Evolutionary conservation across 2,329 filamentous ascomycete species (phyloP).

Genomic region (Talaromyces sp.): DNA sequence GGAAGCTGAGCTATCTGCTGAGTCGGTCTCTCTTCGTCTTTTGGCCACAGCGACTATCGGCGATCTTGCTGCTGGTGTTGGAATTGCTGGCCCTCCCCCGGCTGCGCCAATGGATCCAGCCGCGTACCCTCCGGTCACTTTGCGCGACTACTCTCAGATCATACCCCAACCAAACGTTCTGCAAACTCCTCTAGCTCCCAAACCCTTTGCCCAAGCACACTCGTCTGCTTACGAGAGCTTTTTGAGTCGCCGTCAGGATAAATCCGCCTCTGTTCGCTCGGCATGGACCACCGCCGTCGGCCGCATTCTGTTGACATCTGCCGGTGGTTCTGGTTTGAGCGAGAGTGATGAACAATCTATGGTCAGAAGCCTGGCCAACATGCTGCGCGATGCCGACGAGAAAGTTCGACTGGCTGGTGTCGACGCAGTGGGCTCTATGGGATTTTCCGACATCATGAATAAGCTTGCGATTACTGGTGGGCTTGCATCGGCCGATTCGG

Average conservation of each 20-base stretch:
- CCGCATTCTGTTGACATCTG: conserved; percentile 83
- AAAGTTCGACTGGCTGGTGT: conserved; percentile 87
- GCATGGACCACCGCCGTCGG: conserved; percentile 82
- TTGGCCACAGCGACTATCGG: conserved; percentile 91
- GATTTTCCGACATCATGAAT: conserved; percentile 71
- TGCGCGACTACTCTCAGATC: conserved; percentile 43
- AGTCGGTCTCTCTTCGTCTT: conserved; percentile 78
- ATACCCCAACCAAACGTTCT: conserved; percentile 58
- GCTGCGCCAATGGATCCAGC: conserved; percentile 69
- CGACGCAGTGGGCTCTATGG: conserved; percentile 73
- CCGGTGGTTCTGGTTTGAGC: conserved; percentile 81
- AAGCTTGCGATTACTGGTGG: conserved; percentile 75
- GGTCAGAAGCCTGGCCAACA: conserved; percentile 68
- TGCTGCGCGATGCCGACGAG: conserved; percentile 83
- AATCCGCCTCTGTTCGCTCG: conserved; percentile 72
- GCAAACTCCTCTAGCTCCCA: conserved; percentile 76
- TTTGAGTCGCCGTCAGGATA: conserved; percentile 78
- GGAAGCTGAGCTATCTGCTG: conserved; percentile 84
- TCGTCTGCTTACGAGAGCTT: conserved; percentile 76
- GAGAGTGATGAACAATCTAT: conserved; percentile 73
- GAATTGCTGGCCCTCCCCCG: conserved; percentile 78
- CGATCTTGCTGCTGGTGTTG: conserved; percentile 90
- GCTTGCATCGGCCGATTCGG: conserved; percentile 68
- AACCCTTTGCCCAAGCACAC: conserved; percentile 83
- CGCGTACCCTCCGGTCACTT: conserved; percentile 64